Evolutionary conservation across 352 stramenopile species (phyloP), one percentile per base, ranked within the genome.

Genomic region (Phytophthora sp.): DNA sequence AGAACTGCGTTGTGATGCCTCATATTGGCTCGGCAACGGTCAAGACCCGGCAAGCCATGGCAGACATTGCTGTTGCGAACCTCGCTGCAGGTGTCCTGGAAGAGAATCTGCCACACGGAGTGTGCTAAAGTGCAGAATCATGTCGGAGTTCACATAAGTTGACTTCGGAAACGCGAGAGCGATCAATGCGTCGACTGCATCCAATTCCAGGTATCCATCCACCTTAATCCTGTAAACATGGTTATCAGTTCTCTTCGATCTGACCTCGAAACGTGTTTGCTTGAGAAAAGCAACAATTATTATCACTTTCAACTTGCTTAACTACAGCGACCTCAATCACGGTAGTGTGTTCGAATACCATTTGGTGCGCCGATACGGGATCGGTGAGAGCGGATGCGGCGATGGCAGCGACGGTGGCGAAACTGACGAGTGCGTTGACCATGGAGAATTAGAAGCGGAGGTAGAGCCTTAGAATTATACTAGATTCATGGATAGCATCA

Each of bases 1-100:
- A 73, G 11, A 92, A 92, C 66, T 92, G 84, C 54, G 69, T 91
- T 7, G 72, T 89, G 23, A 53, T 85, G 58, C 76, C 76, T 26
- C 76, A 85, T 20, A 78, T 85, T 21, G 73, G 67, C 17, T 82
- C 76, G 39, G 76, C 89, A 21, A 88, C 73, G n/a, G 74, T 85
- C 42, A 85, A 76, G 34, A 96, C 85, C 5, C 78, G 84, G 1
- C 79, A 85, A 48, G 79, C 82, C 7, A 94, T 94, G 82, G 82
- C 82, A 8, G 77, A 92, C 59, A 88, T 94, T 37, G 84, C 82
- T 4, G 68, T 89, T 20, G 46, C 69, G 21, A 94, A 94, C 37
- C 62, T 94, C 9, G 20, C 74, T n/a, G 78, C 81, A 0, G 84
- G 82, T 1, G 45, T 94, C 13, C 39, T 69, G 28, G 76, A 49